phyloP scores from a whole-genome alignment of 2,329 filamentous ascomycete species.

The Phaeosphaeria sp. region DNA sequence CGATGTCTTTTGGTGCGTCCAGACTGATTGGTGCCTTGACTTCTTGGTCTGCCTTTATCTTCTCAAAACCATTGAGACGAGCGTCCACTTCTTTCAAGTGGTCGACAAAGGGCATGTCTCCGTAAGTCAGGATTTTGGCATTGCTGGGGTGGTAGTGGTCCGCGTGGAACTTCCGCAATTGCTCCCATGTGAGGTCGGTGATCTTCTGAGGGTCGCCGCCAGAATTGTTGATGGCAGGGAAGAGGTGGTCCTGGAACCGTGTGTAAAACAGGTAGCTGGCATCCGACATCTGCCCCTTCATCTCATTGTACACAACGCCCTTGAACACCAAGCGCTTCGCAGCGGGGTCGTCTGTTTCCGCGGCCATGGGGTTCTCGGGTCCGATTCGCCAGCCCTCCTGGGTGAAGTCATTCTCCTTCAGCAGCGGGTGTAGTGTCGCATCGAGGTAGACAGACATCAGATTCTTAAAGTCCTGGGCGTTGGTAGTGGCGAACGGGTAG shows the following conservation, averaged over 20 bases:
- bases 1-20: constrained; percentile 71
- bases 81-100: constrained; percentile 82
- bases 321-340: constrained; percentile 86
- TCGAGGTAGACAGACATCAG: constrained; percentile 96
- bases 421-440: constrained; percentile 85
- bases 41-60: constrained; percentile 71
- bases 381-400: constrained; percentile 98
- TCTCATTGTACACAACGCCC: constrained; percentile 98
- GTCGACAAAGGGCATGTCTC: constrained; percentile 83
- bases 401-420: constrained; percentile 90
- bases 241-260: constrained; percentile 91
- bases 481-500: constrained; percentile 97
- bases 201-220: constrained; percentile 97
- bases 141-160: constrained; percentile 98
- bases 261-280: constrained; percentile 97
- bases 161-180: constrained; percentile 85
- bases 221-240: constrained; percentile 94
- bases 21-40: constrained; percentile 80
- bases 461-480: constrained; percentile 93
- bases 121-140: constrained; percentile 93
- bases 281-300: constrained; percentile 99
- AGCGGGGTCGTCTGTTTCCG: constrained; percentile 52
- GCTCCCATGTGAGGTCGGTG: constrained; percentile 90
- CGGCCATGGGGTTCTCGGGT: constrained; percentile 77
- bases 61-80: constrained; percentile 76